These are phyloP conservation scores for Colletotrichum camelliae DNA, from an alignment of 2,329 filamentous ascomycete genomes.

Conservation along the genomic window DNA sequence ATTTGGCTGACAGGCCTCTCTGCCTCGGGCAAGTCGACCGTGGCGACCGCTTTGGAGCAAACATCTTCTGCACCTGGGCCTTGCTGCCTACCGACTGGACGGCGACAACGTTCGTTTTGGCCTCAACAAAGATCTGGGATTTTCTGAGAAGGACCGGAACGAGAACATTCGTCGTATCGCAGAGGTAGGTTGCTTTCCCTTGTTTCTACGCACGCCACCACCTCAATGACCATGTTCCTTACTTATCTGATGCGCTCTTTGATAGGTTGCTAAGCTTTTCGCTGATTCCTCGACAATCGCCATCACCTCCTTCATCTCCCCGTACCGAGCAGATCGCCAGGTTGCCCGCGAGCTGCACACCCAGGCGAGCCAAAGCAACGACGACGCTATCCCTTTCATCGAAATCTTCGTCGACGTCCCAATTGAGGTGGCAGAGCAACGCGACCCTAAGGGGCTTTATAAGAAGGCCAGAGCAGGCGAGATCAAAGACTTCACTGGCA, in stretches of 20 bases:
- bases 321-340: constrained; percentile 86
- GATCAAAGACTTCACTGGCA: constrained; percentile 97
- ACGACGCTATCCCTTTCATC: constrained; percentile 82
- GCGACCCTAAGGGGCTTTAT: constrained; percentile 97
- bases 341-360: constrained; percentile 83
- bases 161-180: constrained; percentile 98
- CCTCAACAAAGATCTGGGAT: constrained; percentile 96
- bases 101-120: constrained; percentile 99
- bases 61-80: constrained; percentile 85
- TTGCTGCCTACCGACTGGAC: constrained; percentile 90
- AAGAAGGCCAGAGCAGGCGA: constrained; percentile 94
- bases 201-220: neutral
- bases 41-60: constrained; percentile 97
- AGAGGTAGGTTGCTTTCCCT: constrained; percentile 57
- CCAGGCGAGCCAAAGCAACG: constrained; percentile 57
- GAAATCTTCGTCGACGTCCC: constrained; percentile 95
- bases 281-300: constrained; percentile 87
- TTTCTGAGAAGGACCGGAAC: constrained; percentile 89
- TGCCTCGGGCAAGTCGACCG: constrained; percentile 95
- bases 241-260: neutral
- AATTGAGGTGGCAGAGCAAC: constrained; percentile 88
- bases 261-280: constrained; percentile 89
- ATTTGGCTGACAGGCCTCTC: constrained; percentile 98
- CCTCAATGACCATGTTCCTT: neutral
- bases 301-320: constrained; percentile 96